Evolutionary conservation across 2,329 filamentous ascomycete species (phyloP), one percentile per base, ranked within the genome.

Genomic region (Neurospora crassa): DNA sequence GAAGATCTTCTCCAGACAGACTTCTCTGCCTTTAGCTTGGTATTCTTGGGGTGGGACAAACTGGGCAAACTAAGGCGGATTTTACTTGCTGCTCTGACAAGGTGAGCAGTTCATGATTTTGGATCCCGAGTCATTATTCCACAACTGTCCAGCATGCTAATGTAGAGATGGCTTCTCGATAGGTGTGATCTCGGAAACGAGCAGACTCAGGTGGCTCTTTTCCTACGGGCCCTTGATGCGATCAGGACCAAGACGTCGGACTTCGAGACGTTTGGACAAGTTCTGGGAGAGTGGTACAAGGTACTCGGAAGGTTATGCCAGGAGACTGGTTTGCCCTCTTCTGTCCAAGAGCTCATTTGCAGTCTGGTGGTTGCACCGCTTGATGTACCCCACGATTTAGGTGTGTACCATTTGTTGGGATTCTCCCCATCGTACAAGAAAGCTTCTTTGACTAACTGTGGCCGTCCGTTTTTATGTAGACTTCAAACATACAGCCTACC

Each of bases 1-100:
- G 75, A 76, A n/a, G 85, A 87, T 72, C 77, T 85, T 63, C 75
- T 79, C 10, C 76, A 77, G 12, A 78, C 78, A n/a, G 76, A 79
- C 34, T 79, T 83, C 67, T 70, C 76, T 12, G 75, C 77, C 20
- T 81, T 85, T 73, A 75, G 78, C 24, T 78, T 80, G 0, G 75
- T 74, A 3, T 72, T 76, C 14, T 72, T 79, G 7, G 78, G 79
- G 70, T 37, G 68, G 0, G 76, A 78, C 34, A 77, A 82, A 53
- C 72, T 83, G 40, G 75, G 75, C 53, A 77, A 76, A 40, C 76
- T 88, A 10, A 76, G 79, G 11, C 74, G 73, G 18, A 77, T 83
- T 18, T 73, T 85, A 3, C 75, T 84, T 16, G 73, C 77, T 18
- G 75, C 81, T 7, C 71, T 85, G 40, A 74, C 78, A 43, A 72